Evolutionary conservation across 495 filamentous ascomycete species (phyloP).

Genomic region (Ramalina intermedia): DNA sequence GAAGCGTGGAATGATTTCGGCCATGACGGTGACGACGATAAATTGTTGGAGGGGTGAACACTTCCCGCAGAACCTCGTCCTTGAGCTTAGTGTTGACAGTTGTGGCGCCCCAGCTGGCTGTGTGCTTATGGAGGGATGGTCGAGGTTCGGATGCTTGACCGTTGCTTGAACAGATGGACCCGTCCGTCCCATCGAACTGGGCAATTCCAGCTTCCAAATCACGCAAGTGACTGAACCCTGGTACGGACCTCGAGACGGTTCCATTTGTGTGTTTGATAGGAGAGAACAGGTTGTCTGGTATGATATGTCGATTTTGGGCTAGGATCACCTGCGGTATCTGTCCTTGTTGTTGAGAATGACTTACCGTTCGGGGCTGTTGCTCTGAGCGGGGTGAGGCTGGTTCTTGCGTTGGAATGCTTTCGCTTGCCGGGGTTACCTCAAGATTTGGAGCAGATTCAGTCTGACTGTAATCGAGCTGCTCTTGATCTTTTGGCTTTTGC

Average conservation of each 20-base stretch:
- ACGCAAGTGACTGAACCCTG: too few relatives aligned
- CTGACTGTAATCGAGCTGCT: conserved; percentile 15
- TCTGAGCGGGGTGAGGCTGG: conserved; percentile 1
- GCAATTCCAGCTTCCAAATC: neutral
- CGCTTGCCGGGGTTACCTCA: neutral
- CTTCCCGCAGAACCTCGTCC: conserved; percentile 87
- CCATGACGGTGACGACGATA: conserved; percentile 48
- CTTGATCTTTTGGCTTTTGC: conserved; percentile 42
- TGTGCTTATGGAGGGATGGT: conserved; percentile 26
- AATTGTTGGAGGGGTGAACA: conserved; percentile 74
- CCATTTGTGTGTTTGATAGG: neutral
- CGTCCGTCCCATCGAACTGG: neutral
- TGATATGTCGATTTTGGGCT: conserved; percentile 89
- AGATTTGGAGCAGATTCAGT: neutral
- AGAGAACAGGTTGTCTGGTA: conserved; percentile 66
- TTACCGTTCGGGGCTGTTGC: conserved; percentile 53
- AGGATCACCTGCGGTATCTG: conserved; percentile 84
- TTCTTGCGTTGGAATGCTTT: neutral
- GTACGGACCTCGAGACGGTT: neutral
- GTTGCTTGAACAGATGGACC: neutral
- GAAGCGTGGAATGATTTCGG: conserved; percentile 45
- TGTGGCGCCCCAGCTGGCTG: conserved; percentile 85
- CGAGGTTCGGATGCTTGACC: conserved; percentile 5
- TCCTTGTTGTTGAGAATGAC: conserved; percentile 53
- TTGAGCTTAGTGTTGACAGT: conserved; percentile 77